Base-by-base conservation (phyloP, 208 protist species). In the Trypanosoma melophagium region DNA sequence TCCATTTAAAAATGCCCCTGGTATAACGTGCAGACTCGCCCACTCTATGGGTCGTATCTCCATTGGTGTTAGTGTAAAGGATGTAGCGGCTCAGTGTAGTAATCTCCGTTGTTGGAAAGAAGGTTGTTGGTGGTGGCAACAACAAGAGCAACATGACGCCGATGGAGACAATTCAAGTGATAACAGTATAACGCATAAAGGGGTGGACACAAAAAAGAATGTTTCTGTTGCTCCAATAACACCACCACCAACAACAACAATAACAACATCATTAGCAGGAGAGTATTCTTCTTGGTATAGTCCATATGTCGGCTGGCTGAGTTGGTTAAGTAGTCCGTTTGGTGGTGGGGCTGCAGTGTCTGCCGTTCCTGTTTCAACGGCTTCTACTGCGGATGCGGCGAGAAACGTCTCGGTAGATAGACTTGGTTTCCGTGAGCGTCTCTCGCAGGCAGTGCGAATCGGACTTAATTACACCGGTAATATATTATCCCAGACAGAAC, bases 31-130 rank as follows among this genome's bases (percentile, higher is more conserved):
- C 80, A 69, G 77, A 3, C 45, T 84, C 21, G 73, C 82, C 4
- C 74, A 65, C 28, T 85, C 86, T 19, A 77, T 81, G 66, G 76
- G 72, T 14, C 80, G 77, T 53, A 76, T 60, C 8, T 81, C 52
- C 7, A 38, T 81, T 17, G 86, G 83, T 7, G 24, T 92, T n/a
- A 80, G 83, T 35, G 38, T 89, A 7, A 59, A 73, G 22, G 79
- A 92, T 67, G 41, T 87, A 22, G 21, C 25, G 0, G 13, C 3
- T 2, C 50, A 60, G 50, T 74, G 59, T n/a, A 42, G 24, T 2
- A 24, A 14, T 17, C 53, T 62, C 19, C 7, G 42, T 38, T 49
- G 13, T 41, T 4, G 51, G 14, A 22, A 25, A 25, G 16, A 38
- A 21, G 45, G 1, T 24, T 25, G 28, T n/a, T n/a, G n/a, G n/a